Base-by-base conservation (phyloP, 352 stramenopile species). In the Phytophthora lateralis region DNA sequence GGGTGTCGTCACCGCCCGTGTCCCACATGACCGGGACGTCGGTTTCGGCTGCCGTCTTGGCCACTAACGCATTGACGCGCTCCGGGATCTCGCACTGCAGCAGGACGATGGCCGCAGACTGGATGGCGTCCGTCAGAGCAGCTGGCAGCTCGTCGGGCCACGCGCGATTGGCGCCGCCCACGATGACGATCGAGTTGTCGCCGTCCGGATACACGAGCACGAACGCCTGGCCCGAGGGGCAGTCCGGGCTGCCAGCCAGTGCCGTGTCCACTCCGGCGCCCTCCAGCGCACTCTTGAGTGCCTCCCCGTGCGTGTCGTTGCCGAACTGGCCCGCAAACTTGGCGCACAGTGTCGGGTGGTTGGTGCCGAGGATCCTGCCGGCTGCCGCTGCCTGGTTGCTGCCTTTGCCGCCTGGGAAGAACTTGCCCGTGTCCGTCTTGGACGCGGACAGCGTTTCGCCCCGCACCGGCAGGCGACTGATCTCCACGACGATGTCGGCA, bases 171-270 rank as follows among this genome's bases (percentile, higher is more conserved):
- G 86, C 86, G 17, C 86, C 86, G 7, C 82, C 82, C 4, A 95
- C 81, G 37, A 95, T 89, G 17, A 95, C 76, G 54, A 95, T 95
- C 27, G 84, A 91, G 55, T 95, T 95, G 53, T 93, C 80, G 18
- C 86, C 86, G 51, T 90, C 73, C 30, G 86, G 82, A 43, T 91
- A 89, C 30, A 93, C 76, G 8, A 95, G 93, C 37, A 95, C 84
- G 54, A 91, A 89, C 8, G 86, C 86, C 53, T 95, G 86, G 14
- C 86, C 86, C 6, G 84, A 93, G 1, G 83, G 73, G 7, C 69
- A 85, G 43, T 45, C 47, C 11, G 70, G 76, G 43, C 80, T 66
- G 7, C 69, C 75, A 17, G 66, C 70, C 10, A 86, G 70, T 10
- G 53, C 7, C 6, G 68, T 80, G 50, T 85, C 71, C 3, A 87